phyloP scores from a whole-genome alignment of 1,284 basidiomycete species.

The Exsudoporus floridanus region DNA sequence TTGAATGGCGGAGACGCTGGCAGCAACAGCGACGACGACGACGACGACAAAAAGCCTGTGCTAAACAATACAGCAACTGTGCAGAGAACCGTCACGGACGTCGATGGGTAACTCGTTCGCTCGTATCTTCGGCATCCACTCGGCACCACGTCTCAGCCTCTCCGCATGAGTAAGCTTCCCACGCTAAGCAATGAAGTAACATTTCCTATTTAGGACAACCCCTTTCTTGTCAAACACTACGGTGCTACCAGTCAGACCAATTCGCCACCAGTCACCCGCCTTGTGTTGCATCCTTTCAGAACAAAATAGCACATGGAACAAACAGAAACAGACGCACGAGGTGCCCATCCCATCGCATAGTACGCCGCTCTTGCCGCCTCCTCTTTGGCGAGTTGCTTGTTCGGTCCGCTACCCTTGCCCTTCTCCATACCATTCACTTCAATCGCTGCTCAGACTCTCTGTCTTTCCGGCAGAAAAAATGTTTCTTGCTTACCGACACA shows the following conservation, averaged over 20 bases:
- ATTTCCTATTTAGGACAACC: slow-evolving; percentile 25
- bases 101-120: slow-evolving; percentile 19
- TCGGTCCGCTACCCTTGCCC: slow-evolving; percentile 58
- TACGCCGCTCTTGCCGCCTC: slow-evolving; percentile 69
- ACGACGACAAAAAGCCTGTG: slow-evolving; percentile 1
- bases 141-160: slow-evolving; percentile 19
- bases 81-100: slow-evolving; percentile 21
- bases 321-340: slow-evolving; percentile 26
- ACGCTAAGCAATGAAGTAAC: slow-evolving; percentile 12
- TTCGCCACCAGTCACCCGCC: slow-evolving; percentile 20
- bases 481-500: slow-evolving; percentile 53
- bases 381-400: slow-evolving; percentile 73
- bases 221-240: slow-evolving; percentile 5
- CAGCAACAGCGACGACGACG: neutral
- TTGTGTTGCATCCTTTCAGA: slow-evolving; percentile 13
- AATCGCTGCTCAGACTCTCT: slow-evolving; percentile 11
- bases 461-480: neutral
- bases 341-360: slow-evolving; percentile 70
- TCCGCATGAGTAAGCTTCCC: slow-evolving; percentile 31
- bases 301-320: neutral
- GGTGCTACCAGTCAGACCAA: neutral
- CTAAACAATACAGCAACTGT: slow-evolving; percentile 3
- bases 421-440: slow-evolving; percentile 70
- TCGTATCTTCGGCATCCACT: slow-evolving; percentile 32
- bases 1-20: slow-evolving; percentile 1